Percentiles rank a stretch among this genome's conserved stretches.
phyloP scores from a whole-genome alignment of 805 yeast species.

The Yamadazyma paraphyllophila region DNA sequence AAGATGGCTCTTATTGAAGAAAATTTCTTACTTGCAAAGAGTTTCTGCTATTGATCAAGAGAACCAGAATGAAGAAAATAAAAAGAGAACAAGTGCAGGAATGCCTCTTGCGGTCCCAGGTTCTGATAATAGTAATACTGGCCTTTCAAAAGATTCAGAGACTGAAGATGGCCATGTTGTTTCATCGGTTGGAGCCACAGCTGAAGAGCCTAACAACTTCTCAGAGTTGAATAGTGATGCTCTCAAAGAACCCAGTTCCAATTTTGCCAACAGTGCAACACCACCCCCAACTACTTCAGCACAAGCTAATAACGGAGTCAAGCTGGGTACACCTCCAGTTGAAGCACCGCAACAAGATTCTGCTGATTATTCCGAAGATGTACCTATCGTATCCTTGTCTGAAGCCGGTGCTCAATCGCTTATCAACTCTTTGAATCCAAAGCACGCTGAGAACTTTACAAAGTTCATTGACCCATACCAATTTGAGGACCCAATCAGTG shows the following conservation, averaged over 20 bases:
- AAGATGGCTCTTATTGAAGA: conserved; percentile 70
- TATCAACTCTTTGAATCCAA: conserved; percentile 38
- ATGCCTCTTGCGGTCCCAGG: conserved; percentile 5
- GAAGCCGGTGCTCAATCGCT: conserved; percentile 43
- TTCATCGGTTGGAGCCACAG: conserved; percentile 11
- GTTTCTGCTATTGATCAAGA: conserved; percentile 52
- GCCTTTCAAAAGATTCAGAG: background rate
- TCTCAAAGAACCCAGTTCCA: background rate
- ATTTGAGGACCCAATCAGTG: conserved; percentile 83
- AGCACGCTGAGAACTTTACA: conserved; percentile 32
- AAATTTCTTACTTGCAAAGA: conserved; percentile 67
- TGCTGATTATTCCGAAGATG: conserved; percentile 19
- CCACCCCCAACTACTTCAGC: background rate
- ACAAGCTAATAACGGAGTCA: background rate
- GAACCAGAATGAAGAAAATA: conserved; percentile 37
- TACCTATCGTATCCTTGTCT: conserved; percentile 44
- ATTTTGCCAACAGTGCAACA: background rate
- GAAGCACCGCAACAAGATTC: conserved; percentile 5
- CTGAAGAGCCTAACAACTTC: background rate
- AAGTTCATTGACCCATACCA: conserved; percentile 79
- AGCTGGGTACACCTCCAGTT: conserved; percentile 2
- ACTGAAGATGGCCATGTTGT: conserved; percentile 8
- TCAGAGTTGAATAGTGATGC: background rate
- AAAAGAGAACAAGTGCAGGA: conserved; percentile 36
- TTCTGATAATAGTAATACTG: background rate